A percentile compares a stretch with the other conserved stretches of the same genome.
Conservation (phyloP, 1,284 basidiomycete species). For the Phlebopus sp. region DNA sequence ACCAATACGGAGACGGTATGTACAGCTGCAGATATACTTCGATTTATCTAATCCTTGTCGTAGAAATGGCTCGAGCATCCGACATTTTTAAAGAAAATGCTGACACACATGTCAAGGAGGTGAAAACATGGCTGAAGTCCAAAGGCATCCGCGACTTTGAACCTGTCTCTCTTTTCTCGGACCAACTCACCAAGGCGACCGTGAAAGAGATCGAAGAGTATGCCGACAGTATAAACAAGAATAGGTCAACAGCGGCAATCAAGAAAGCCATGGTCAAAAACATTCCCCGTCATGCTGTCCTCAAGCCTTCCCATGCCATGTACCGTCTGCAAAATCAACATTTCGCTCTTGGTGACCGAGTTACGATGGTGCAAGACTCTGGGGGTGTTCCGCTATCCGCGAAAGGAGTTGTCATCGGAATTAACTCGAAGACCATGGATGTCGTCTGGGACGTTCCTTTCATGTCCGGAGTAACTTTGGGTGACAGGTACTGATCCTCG, state of each 20-base stretch:
- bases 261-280: slow-evolving; percentile 90
- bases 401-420: slow-evolving; percentile 91
- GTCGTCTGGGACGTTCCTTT: slow-evolving; percentile 97
- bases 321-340: slow-evolving; percentile 89
- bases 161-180: slow-evolving; percentile 88
- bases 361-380: slow-evolving; percentile 93
- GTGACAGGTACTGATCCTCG: slow-evolving; percentile 61
- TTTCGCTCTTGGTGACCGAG: slow-evolving; percentile 94
- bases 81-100: slow-evolving; percentile 75
- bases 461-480: slow-evolving; percentile 87
- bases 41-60: slow-evolving; percentile 11
- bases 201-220: slow-evolving; percentile 78
- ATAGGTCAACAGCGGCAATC: slow-evolving; percentile 60
- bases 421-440: slow-evolving; percentile 86
- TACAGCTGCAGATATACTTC: not conserved
- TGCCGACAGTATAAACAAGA: slow-evolving; percentile 64
- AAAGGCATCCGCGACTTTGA: slow-evolving; percentile 91
- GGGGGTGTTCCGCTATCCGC: slow-evolving; percentile 91
- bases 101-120: slow-evolving; percentile 71
- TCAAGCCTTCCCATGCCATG: slow-evolving; percentile 90
- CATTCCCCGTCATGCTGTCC: slow-evolving; percentile 90
- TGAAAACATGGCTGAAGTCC: slow-evolving; percentile 83
- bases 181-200: slow-evolving; percentile 87
- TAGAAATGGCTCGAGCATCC: slow-evolving; percentile 71
- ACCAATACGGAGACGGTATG: slow-evolving; percentile 68